Base-by-base conservation (phyloP, 2,329 filamentous ascomycete species). In the Arthrobotrys megalospora region DNA sequence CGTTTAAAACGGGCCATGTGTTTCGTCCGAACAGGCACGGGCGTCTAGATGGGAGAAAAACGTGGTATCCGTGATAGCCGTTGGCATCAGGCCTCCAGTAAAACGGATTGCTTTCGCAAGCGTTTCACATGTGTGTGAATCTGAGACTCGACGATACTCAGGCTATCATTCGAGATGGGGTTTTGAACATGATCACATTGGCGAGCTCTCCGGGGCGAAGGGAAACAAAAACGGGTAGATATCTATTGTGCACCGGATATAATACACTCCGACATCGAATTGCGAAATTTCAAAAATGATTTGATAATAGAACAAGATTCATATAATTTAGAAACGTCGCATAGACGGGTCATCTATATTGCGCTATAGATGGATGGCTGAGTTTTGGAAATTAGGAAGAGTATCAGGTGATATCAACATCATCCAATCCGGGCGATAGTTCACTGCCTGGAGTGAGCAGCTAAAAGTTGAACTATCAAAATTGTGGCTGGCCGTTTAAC, bases 111-210 rank as follows among this genome's bases (percentile, higher is more conserved):
- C 48, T 55, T 45, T 43, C 34, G 50, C 58, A 50, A 28, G 36
- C 55, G 69, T 73, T 73, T 73, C 69, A 73, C 48, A 60, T 60
- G 48, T 73, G 60, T 65, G 60, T 65, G 34, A 43, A 43, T 41
- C 55, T 60, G 55, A 60, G 55, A 60, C 55, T 60, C 11, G 5
- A 60, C 16, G 36, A 60, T 43, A 43, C 55, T 60, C 55, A 28
- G 36, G 36, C 19, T 60, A 43, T 60, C 34, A 43, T 21, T 47
- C 21, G 21, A 43, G 14, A 21, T 6, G 34, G 34, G 28, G n/a
- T n/a, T 48, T 64, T 64, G 60, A 36, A 38, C n/a, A 58, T 28
- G 19, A 12, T 14, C 24, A 64, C 32, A 32, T 47, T 24, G 60
- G 24, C 38, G 43, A 47, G 19, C 24, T 53, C 14, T 21, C 12